Evolutionary conservation across 768 basidiomycete species (phyloP).

Genomic region (Pulveroboletus sp.): DNA sequence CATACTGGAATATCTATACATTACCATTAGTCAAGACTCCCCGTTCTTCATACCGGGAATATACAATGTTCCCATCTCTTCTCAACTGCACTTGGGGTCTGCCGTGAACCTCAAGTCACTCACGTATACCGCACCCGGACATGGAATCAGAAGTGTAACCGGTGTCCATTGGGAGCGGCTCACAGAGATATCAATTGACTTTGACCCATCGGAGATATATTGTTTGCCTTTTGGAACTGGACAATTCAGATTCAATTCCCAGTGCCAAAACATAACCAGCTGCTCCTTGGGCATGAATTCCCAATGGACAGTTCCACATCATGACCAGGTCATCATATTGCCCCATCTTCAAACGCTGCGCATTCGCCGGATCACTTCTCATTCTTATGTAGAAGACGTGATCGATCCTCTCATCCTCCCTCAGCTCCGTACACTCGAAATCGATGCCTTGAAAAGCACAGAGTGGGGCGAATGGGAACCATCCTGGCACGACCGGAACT

Average conservation of each 20-base stretch:
- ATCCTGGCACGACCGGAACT: constrained; percentile 9
- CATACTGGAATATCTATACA: constrained; percentile 12
- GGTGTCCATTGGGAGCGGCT: constrained; percentile 13
- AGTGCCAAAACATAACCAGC: constrained; percentile 20
- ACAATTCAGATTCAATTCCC: constrained; percentile 1
- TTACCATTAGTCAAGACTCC: background rate
- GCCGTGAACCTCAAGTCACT: constrained; percentile 15
- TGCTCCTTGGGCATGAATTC: constrained; percentile 16
- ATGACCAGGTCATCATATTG: constrained; percentile 1
- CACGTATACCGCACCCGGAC: constrained; percentile 5
- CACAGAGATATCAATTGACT: constrained; percentile 13
- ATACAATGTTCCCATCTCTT: too few relatives aligned
- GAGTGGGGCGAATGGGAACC: too few relatives aligned
- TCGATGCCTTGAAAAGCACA: too few relatives aligned
- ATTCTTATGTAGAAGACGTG: background rate
- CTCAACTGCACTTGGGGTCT: constrained; percentile 5
- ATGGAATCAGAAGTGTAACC: background rate
- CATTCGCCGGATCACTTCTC: constrained; percentile 6
- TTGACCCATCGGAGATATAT: too few relatives aligned
- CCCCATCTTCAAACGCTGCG: constrained; percentile 15
- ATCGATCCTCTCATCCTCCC: constrained; percentile 19
- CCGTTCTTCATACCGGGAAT: too few relatives aligned
- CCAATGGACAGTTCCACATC: background rate
- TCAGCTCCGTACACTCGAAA: constrained; percentile 15
- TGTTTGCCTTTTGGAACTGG: too few relatives aligned